Evolutionary conservation across 2,329 filamentous ascomycete genomes (phyloP), one percentile per base, ranked within the genome.

Genomic region (Cercospora canescens): DNA sequence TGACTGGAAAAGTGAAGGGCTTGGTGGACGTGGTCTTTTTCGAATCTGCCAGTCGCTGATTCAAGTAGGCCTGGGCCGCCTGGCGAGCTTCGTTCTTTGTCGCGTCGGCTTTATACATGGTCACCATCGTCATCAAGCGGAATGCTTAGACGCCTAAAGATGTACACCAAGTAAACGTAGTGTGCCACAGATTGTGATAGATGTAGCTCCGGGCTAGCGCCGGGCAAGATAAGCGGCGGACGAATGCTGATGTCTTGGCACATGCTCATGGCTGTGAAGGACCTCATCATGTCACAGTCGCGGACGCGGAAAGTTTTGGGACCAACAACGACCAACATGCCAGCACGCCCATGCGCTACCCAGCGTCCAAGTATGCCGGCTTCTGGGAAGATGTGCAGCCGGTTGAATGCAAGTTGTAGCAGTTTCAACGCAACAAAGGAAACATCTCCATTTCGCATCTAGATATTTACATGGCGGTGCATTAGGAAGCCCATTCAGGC

Each of bases 1-100:
- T 79, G 6, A 76, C 70, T 2, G 79, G 80, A 14, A 81, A 76
- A 14, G 70, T 68, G 65, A 79, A 80, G 21, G 68, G 61, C 11
- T 64, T 14, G 65, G 41, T 52, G 48, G 55, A 60, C 39, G 62
- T 64, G 21, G 39, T 62, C n/a, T 35, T 61, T 11, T 55, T 54
- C 50, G 67, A 68, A 35, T 69, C 70, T 18, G 69, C 72, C 11
- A 79, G 73, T 18, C 78, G 73, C 4, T 75, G 73, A 62, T 78
- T 73, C 3, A 79, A 69, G 61, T 80, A 79, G 34, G 60, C 64
- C 56, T 74, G 73, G n/a, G 76, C 74, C 30, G 73, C 70, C 55
- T 70, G 69, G n/a, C 72, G 76, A 63, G 78, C 77, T 71, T 79
- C 78, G 32, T 41, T 69, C 14, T 71, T 71, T 16, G 73, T 74